These are phyloP conservation scores for Gnomoniopsis sp. DNA, from an alignment of 2,329 filamentous ascomycete genomes.

Conservation along the genomic window DNA sequence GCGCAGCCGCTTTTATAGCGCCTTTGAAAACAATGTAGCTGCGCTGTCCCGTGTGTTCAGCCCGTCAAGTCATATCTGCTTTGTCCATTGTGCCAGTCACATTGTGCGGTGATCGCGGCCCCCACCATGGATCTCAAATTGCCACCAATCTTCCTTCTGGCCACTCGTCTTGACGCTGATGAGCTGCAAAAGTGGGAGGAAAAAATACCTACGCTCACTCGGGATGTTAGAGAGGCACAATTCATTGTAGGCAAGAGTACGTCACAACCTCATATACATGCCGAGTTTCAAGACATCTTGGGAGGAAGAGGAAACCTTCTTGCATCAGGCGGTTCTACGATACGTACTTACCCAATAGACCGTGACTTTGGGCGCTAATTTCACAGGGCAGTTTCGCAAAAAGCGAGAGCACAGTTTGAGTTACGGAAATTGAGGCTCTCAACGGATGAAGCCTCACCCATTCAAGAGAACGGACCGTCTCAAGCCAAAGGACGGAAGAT, in stretches of 20 bases:
- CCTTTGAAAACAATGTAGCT: background rate
- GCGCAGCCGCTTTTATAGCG: background rate
- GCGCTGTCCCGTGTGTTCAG: no score
- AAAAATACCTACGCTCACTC: slow-evolving; percentile 63
- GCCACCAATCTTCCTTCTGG: slow-evolving; percentile 70
- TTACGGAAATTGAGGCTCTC: slow-evolving; percentile 63
- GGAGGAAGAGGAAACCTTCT: background rate
- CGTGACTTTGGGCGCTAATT: background rate
- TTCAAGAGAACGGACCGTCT: slow-evolving; percentile 9
- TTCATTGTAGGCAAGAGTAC: slow-evolving; percentile 66
- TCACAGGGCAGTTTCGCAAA: slow-evolving; percentile 48
- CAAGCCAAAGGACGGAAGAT: slow-evolving; percentile 23
- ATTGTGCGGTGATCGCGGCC: background rate
- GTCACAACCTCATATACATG: background rate
- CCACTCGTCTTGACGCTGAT: slow-evolving; percentile 63
- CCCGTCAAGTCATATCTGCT: no score
- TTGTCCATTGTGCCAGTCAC: background rate
- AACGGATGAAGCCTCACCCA: slow-evolving; percentile 45
- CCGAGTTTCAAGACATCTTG: background rate
- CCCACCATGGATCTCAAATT: slow-evolving; percentile 32
- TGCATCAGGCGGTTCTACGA: background rate
- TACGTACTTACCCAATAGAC: background rate
- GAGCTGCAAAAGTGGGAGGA: slow-evolving; percentile 64
- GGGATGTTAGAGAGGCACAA: slow-evolving; percentile 67
- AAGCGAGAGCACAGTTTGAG: slow-evolving; percentile 72